Base-by-base conservation (phyloP, 73 alveolate genomes). In the Urostyla sp. region DNA sequence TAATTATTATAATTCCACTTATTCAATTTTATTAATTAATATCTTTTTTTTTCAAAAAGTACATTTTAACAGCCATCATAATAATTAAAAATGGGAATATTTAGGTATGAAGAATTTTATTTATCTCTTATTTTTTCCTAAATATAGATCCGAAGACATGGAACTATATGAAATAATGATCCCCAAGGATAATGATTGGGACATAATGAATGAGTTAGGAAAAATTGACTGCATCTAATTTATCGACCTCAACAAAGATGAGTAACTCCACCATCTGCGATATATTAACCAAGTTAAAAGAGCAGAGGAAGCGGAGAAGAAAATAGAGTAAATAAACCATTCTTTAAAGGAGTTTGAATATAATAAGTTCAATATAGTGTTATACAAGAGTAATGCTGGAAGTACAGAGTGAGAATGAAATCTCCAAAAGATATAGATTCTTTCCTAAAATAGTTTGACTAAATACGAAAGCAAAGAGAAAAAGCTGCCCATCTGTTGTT, bases 161-260 rank as follows among this genome's bases (percentile, higher is more conserved):
- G 87, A 90, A 28, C 93, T 88, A 69, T 93, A 95, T 82, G 92
- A 91, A 78, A 85, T 96, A 43, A 72, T 94, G 44, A 90, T 96
- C n/a, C 98, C 98, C 0, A 83, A 90, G 49, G 99, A 96, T 82
- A 80, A 90, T 32, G 98, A 96, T 27, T 89, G 96, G 92, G 98
- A 92, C 48, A 89, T 95, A 56, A 91, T 96, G 97, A 96, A 95
- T 90, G 96, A 94, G 85, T 76, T 96, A 50, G 99, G 99, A 24
- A 84, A 93, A 27, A 20, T 45, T 10, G 48, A 49, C 49, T 45
- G 40, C 87, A 66, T 94, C 54, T 98, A 96, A 75, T 95, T 96
- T 80, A 95, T 92, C 1, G 98, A 96, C 79, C 87, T 91, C 46
- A 95, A 96, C 77, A 51, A 75, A 26, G 88, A 91, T 52, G 96